Evolutionary conservation across 345 rosid genomes (phyloP).

Genomic region (Turnera subulata): DNA sequence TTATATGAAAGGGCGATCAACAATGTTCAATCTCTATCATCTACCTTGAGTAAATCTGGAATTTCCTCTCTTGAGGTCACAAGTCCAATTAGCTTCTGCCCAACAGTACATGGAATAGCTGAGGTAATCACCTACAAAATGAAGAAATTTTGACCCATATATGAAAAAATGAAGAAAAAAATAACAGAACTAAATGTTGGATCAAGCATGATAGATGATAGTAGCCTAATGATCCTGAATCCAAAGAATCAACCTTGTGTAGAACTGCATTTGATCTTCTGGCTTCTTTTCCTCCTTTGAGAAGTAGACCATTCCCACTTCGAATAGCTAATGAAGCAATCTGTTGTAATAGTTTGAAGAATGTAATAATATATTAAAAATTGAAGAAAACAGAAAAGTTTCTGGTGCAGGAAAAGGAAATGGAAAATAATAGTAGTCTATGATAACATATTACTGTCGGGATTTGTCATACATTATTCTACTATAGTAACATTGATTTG

Average conservation of each 20-base stretch:
- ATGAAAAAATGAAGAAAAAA: conserved; percentile 8
- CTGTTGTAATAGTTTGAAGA: conserved; percentile 29
- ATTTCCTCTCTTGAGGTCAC: conserved; percentile 92
- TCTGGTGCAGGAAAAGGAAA: too few relatives aligned
- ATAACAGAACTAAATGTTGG: neutral
- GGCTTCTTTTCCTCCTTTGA: conserved; percentile 96
- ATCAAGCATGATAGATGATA: neutral
- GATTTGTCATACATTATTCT: too few relatives aligned
- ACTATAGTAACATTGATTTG: too few relatives aligned
- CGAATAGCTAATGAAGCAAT: conserved; percentile 89
- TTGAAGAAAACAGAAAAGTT: conserved; percentile 1
- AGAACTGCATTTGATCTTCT: conserved; percentile 70
- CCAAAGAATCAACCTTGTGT: conserved; percentile 55
- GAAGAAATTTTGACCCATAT: conserved; percentile 5
- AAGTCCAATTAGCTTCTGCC: conserved; percentile 70
- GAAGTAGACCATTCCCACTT: conserved; percentile 84
- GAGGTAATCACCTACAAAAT: conserved; percentile 62
- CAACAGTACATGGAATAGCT: conserved; percentile 72
- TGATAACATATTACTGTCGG: too few relatives aligned
- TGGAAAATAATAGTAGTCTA: too few relatives aligned
- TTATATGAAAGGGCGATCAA: neutral
- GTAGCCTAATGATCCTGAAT: neutral
- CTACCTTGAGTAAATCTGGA: conserved; percentile 80
- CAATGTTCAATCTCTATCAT: neutral
- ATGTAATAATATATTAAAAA: neutral